These are phyloP conservation scores for Oryza coarctata DNA, from an alignment of 176 grass and related monocot species.

Conservation along the genomic window DNA sequence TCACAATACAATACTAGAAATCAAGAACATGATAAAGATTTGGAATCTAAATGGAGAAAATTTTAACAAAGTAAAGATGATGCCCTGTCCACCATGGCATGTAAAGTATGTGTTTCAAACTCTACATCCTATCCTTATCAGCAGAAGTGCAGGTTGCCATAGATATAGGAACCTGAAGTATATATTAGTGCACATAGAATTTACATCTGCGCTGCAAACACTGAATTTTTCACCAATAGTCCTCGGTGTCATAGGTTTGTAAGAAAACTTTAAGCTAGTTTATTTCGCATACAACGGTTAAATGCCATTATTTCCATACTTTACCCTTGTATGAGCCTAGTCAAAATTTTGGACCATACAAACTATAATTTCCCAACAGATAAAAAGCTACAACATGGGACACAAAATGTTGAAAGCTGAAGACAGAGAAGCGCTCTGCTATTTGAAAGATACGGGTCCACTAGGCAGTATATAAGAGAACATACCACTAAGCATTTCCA, in stretches of 20 bases:
- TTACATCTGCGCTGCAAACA: not conserved
- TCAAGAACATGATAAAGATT: conserved; percentile 6
- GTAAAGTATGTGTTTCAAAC: not conserved
- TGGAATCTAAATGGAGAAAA: conserved; percentile 20
- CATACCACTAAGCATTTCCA: conserved; percentile 89
- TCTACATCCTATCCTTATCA: conserved; percentile 20
- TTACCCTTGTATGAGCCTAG: not conserved
- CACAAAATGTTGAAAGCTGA: not conserved
- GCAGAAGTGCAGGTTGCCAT: not conserved
- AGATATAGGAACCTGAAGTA: not conserved
- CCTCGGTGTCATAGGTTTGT: not conserved
- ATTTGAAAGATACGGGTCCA: not conserved
- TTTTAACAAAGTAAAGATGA: conserved; percentile 20
- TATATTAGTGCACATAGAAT: not conserved
- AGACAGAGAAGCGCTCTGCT: not conserved
- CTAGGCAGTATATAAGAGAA: conserved; percentile 5
- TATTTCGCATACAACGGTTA: not conserved
- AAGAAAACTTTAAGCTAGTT: not conserved
- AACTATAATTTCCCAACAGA: not conserved
- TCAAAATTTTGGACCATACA: not conserved
- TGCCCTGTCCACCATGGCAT: conserved; percentile 15
- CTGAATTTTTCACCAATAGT: not conserved
- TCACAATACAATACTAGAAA: conserved; percentile 17
- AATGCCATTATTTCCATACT: not conserved
- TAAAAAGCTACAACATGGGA: not conserved